Percentiles rank a stretch among this genome's conserved stretches.
Conservation (phyloP, 2,329 filamentous ascomycete species). For the Cladosporium velox region DNA sequence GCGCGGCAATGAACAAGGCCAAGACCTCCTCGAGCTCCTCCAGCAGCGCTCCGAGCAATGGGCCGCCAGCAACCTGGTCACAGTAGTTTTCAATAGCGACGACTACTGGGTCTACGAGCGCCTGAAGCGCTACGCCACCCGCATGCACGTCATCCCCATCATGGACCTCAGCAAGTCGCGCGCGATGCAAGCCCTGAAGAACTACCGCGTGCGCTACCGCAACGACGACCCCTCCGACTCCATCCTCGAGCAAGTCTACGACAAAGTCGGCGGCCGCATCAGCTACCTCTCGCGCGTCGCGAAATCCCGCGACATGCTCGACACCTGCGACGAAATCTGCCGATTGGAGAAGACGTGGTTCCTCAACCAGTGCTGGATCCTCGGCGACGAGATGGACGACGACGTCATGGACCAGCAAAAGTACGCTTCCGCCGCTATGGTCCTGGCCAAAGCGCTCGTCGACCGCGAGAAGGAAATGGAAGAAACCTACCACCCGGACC, state of each 20-base stretch:
- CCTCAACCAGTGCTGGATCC: constrained; percentile 75
- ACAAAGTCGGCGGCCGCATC: constrained; percentile 81
- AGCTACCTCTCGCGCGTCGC: constrained; percentile 88
- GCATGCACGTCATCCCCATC: constrained; percentile 91
- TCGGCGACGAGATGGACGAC: constrained; percentile 81
- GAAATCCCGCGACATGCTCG: constrained; percentile 78
- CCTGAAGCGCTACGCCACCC: constrained; percentile 85
- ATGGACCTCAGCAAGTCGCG: constrained; percentile 76
- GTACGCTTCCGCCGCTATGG: constrained; percentile 91
- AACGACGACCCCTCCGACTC: constrained; percentile 57
- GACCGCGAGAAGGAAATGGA: constrained; percentile 70
- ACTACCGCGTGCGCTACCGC: constrained; percentile 80
- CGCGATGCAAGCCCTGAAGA: constrained; percentile 73
- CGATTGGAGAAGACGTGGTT: constrained; percentile 76
- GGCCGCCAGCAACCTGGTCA: constrained; percentile 89
- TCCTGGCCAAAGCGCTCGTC: constrained; percentile 87
- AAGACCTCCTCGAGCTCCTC: constrained; percentile 87
- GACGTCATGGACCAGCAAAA: constrained; percentile 99
- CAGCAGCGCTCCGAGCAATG: constrained; percentile 96
- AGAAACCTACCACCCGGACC: constrained; percentile 63
- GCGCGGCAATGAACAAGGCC: constrained; percentile 88
- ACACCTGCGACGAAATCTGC: constrained; percentile 72
- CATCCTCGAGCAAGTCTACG: constrained; percentile 75
- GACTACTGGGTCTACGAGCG: constrained; percentile 99
- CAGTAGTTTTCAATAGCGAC: constrained; percentile 91